Conservation (phyloP, 2,329 filamentous ascomycete species). For the Rhynchosporium agropyri region DNA sequence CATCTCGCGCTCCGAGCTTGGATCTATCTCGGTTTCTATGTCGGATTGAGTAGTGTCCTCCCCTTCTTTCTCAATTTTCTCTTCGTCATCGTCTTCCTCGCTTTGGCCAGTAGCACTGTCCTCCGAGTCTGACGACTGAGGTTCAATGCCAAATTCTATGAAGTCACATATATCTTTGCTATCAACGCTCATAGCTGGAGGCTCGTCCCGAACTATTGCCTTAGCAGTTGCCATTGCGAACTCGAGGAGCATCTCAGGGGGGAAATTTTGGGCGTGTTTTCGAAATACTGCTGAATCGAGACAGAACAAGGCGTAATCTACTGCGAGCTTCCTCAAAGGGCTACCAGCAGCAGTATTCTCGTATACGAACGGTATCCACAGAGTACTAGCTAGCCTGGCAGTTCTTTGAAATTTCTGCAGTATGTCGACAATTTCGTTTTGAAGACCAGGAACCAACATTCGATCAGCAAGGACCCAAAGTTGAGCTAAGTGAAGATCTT, state of each 20-base stretch:
- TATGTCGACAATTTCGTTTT: constrained; percentile 1
- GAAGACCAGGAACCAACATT: constrained; percentile 1
- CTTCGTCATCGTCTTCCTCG: neutral
- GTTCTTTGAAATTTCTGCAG: neutral
- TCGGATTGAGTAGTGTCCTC: neutral
- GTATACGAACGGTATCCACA: constrained; percentile 13
- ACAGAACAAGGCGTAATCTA: constrained; percentile 4
- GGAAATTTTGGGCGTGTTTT: neutral
- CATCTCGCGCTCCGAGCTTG: neutral
- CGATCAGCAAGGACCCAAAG: constrained; percentile 14
- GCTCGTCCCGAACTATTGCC: neutral
- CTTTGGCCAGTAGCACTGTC: neutral
- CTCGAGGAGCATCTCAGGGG: constrained; percentile 16
- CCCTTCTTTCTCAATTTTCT: neutral
- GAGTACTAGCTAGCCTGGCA: neutral
- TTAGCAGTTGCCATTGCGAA: neutral
- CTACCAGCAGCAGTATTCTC: constrained; percentile 13
- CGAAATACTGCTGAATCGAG: neutral
- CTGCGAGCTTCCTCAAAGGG: constrained; percentile 9
- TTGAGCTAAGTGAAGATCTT: constrained; percentile 4
- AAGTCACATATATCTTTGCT: neutral
- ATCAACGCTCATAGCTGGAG: neutral
- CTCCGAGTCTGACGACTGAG: neutral
- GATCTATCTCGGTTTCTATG: neutral
- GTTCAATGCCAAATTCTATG: neutral